Conservation (phyloP, 306 rosid species). For the Sesbania bispinosa region DNA sequence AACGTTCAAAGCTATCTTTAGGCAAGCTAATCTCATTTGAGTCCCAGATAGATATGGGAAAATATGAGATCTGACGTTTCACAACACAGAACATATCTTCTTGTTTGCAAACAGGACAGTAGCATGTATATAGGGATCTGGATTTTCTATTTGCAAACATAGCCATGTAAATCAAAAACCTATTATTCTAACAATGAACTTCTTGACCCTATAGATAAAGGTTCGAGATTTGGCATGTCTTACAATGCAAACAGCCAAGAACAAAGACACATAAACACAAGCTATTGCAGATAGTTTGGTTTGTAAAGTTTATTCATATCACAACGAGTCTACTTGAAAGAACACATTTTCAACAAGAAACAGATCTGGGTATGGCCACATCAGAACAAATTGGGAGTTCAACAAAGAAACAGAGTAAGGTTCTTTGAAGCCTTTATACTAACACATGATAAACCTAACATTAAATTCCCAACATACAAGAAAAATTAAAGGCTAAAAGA, state of each 20-base stretch:
- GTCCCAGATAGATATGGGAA: background rate
- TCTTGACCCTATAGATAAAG: background rate
- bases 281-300: background rate
- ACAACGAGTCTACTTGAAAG: background rate
- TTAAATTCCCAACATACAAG: background rate
- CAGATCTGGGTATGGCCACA: slow-evolving; percentile 9
- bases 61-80: background rate
- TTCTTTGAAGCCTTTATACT: background rate
- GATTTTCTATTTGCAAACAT: slow-evolving; percentile 1
- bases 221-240: background rate
- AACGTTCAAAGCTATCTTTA: no score
- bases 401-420: background rate
- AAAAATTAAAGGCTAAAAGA: no score
- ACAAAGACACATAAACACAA: background rate
- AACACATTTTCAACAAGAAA: slow-evolving; percentile 1
- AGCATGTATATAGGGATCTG: slow-evolving; percentile 10
- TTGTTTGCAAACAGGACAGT: background rate
- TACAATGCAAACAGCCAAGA: slow-evolving; percentile 2
- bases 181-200: background rate
- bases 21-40: background rate
- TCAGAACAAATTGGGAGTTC: background rate
- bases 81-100: no score
- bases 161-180: background rate
- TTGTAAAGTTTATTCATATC: background rate
- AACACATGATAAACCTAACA: slow-evolving; percentile 8